A percentile compares a stretch with the other conserved stretches of the same genome.
Conservation (phyloP, 257 asterid species). For the Fraxinus cuspidata region DNA sequence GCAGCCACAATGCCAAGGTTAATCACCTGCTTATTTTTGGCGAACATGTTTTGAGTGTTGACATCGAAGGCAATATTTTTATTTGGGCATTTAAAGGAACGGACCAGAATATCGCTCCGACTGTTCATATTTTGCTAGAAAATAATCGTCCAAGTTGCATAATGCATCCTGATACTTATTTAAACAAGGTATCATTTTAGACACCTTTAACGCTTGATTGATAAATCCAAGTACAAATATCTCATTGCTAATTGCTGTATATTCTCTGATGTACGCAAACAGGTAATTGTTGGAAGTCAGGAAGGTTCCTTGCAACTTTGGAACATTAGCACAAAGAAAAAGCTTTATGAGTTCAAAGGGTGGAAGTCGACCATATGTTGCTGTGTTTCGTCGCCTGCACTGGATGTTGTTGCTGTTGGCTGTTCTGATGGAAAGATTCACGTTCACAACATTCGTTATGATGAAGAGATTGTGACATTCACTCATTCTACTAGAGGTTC, state of each 20-base stretch:
- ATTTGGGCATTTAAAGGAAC: conserved; percentile 85
- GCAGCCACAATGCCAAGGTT: conserved; percentile 73
- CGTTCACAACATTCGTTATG: conserved; percentile 75
- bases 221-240: conserved; percentile 10
- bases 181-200: conserved; percentile 65
- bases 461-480: conserved; percentile 77
- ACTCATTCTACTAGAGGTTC: conserved; percentile 78
- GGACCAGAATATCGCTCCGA: conserved; percentile 56
- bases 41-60: conserved; percentile 68
- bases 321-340: conserved; percentile 88
- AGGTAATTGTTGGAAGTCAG: conserved; percentile 81
- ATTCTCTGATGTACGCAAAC: conserved; percentile 15
- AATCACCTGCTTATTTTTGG: conserved; percentile 76
- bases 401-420: conserved; percentile 88
- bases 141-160: conserved; percentile 80
- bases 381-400: conserved; percentile 89
- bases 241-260: conserved; percentile 12
- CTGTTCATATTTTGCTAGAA: conserved; percentile 64
- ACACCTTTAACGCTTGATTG: not conserved
- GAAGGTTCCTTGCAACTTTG: conserved; percentile 86
- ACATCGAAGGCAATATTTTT: conserved; percentile 71
- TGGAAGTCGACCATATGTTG: conserved; percentile 80
- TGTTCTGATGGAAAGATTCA: conserved; percentile 91
- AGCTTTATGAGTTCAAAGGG: conserved; percentile 73
- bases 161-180: conserved; percentile 93